phyloP scores from a whole-genome alignment of 139 green algal genomes.

The Volvox reticuliferus region DNA sequence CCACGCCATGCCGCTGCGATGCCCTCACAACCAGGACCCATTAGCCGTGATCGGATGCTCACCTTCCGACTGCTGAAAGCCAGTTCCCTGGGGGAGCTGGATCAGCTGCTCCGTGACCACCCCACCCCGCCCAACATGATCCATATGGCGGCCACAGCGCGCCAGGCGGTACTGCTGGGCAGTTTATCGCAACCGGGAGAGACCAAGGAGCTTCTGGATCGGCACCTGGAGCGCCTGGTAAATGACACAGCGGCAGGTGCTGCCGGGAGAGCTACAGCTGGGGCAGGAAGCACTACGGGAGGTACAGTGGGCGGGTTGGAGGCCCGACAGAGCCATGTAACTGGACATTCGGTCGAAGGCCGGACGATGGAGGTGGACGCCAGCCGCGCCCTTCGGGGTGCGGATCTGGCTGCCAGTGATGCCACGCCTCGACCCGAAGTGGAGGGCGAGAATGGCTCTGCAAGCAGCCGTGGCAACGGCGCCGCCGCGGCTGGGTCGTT shows the following conservation, averaged over 20 bases:
- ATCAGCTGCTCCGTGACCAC: background rate
- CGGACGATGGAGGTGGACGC: background rate
- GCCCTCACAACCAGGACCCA: background rate
- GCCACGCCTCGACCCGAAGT: background rate
- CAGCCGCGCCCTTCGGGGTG: too few species aligned
- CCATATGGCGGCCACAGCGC: slow-evolving; percentile 28
- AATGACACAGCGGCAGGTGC: background rate
- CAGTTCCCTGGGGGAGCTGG: background rate
- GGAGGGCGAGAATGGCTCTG: too few species aligned
- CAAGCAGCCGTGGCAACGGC: background rate
- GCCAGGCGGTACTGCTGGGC: slow-evolving; percentile 39
- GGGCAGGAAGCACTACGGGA: background rate
- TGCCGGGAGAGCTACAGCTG: background rate
- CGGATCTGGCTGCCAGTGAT: background rate
- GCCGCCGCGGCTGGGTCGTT: background rate
- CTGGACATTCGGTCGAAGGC: too few species aligned
- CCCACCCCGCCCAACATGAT: slow-evolving; percentile 11
- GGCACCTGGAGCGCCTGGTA: background rate
- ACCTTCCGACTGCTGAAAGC: slow-evolving; percentile 26
- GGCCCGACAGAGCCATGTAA: background rate
- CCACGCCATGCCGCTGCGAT: background rate
- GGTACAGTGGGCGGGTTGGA: too few species aligned
- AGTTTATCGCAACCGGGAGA: background rate
- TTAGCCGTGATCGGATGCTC: background rate
- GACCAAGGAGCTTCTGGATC: background rate